phyloP scores from a whole-genome alignment of 768 basidiomycete genomes.

The Antrodiella citrinella region DNA sequence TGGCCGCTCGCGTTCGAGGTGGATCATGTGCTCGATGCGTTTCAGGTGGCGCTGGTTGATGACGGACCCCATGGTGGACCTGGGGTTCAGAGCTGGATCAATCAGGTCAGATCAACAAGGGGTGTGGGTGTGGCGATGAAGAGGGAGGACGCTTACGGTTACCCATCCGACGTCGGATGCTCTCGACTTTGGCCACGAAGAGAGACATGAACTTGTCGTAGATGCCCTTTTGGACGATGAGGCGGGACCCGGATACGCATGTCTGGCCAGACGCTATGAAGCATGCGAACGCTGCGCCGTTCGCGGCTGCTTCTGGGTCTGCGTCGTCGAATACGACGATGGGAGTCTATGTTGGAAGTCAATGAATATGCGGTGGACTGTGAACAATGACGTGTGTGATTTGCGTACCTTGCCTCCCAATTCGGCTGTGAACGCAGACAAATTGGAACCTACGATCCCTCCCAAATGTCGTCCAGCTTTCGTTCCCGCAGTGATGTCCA shows the following conservation, averaged over 20 bases:
- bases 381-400: neutral
- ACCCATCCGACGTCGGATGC: slow-evolving; percentile 66
- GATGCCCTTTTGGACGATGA: slow-evolving; percentile 62
- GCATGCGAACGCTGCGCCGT: slow-evolving; percentile 76
- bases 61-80: slow-evolving; percentile 73
- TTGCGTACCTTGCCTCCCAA: slow-evolving; percentile 72
- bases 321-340: slow-evolving; percentile 76
- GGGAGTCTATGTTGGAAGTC: slow-evolving; percentile 46
- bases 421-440: slow-evolving; percentile 74
- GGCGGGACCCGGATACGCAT: slow-evolving; percentile 85
- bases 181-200: slow-evolving; percentile 55
- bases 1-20: slow-evolving; percentile 31
- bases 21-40: slow-evolving; percentile 53
- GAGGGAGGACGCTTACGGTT: slow-evolving; percentile 44
- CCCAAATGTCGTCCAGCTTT: slow-evolving; percentile 70
- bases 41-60: slow-evolving; percentile 60
- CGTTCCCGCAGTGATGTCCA: slow-evolving; percentile 82
- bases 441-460: slow-evolving; percentile 62
- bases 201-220: slow-evolving; percentile 59
- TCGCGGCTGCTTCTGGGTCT: slow-evolving; percentile 64
- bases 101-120: neutral
- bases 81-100: slow-evolving; percentile 65
- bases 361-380: neutral
- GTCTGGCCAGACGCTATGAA: slow-evolving; percentile 88
- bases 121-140: too few relatives aligned